A percentile compares a stretch with the other conserved stretches of the same genome.
Conservation (phyloP, 2,329 filamentous ascomycete species). For the Cercospora sp. region DNA sequence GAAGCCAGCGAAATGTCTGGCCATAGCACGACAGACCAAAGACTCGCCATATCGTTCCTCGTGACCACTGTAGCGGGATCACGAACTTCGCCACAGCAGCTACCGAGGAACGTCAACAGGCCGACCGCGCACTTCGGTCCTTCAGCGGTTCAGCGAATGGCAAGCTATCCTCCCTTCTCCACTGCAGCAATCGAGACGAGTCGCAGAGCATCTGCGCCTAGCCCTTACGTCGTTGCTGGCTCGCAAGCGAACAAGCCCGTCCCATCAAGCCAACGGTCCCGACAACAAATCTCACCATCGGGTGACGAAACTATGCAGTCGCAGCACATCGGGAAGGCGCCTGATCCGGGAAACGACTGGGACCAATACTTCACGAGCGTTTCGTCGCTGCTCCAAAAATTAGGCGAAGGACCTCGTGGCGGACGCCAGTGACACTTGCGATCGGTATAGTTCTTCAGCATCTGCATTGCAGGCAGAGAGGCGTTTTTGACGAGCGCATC, state of each 20-base stretch:
- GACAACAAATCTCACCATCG: background rate
- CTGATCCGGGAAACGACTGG: background rate
- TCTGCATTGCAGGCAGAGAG: background rate
- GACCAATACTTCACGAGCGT: conserved; percentile 6
- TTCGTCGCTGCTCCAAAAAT: background rate
- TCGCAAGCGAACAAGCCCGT: background rate
- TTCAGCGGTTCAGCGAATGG: background rate
- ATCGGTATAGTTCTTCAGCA: background rate
- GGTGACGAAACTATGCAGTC: background rate
- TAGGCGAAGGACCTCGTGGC: background rate
- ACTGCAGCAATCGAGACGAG: background rate
- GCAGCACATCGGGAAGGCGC: background rate
- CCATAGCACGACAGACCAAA: background rate
- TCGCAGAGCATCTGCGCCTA: background rate
- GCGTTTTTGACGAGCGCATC: background rate
- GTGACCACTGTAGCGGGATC: background rate
- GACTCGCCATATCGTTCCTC: background rate
- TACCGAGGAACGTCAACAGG: background rate
- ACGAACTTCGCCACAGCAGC: background rate
- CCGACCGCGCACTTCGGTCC: background rate
- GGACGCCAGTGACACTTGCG: background rate
- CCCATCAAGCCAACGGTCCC: background rate
- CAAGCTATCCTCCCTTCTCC: background rate
- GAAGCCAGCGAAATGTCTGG: background rate
- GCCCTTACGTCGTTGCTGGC: background rate